Base-by-base conservation (phyloP, 495 filamentous ascomycete genomes). In the Hypoxylon trugodes region DNA sequence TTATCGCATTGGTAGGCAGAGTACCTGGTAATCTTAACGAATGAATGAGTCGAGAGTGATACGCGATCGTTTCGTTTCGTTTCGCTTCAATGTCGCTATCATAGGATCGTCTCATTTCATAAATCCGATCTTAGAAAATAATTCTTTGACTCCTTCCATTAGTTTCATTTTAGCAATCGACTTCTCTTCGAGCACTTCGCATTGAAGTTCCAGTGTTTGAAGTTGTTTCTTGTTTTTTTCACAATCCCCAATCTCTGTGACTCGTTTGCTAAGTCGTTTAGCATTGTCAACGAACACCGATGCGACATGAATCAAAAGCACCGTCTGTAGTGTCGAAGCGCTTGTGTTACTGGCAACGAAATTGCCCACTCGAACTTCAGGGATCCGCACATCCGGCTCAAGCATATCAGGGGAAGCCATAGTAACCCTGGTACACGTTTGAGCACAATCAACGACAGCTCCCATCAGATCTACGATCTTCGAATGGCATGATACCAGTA, bases 321-420 rank as follows among this genome's bases (percentile, higher is more conserved):
- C 65, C 22, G 52, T 65, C 26, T 77, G 73, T 73, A 77, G 74
- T 1, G 68, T 60, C 0, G 70, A 61, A 7, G 71, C 69, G 7
- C 65, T 18, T 5, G 70, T 36, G 1, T 51, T 47, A 16, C 68
- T 70, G 5, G 73, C 72, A 7, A 66, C 60, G 38, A 72, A 77
- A 26, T 37, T 65, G 9, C 75, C 75, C 16, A 77, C 63, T 8
- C 70, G 71, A 7, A 76, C 35, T 19, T 66, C 59, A 1, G 75
- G 71, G 16, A 72, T 61, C 15, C 65, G 46, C 12, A 71, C 43
- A 10, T 48, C 41, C 21, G 61, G 58, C 22, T 75, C 58, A 13
- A 38, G 19, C 12, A 54, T 9, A 8, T 55, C 49, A 7, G 66
- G 59, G 0, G 63, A 57, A 5, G 58, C 38, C 2, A 66, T 16